Percentiles rank a stretch among this genome's conserved stretches.
Conservation (phyloP, 192 early-diverging fungal genomes). For the Spinellus fusiger region DNA sequence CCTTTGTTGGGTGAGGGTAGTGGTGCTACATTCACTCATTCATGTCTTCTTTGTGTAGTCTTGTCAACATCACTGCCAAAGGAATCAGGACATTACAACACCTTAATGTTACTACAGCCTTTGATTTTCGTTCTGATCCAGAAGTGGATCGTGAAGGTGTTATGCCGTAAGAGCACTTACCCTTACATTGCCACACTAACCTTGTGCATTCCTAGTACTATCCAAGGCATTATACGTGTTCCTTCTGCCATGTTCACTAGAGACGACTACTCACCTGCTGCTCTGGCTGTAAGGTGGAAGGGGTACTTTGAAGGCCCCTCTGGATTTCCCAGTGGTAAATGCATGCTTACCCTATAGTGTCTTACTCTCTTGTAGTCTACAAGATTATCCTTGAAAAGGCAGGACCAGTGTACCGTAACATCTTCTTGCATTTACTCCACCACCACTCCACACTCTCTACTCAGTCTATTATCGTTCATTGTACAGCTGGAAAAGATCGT, state of each 20-base stretch:
- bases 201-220: slow-evolving; percentile 17
- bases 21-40: background rate
- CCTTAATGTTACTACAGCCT: slow-evolving; percentile 42
- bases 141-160: slow-evolving; percentile 42
- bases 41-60: slow-evolving; percentile 16
- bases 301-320: slow-evolving; percentile 48
- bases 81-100: slow-evolving; percentile 39
- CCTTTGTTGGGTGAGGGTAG: slow-evolving; percentile 18
- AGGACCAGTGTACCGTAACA: slow-evolving; percentile 29
- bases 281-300: slow-evolving; percentile 46
- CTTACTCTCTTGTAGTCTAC: slow-evolving; percentile 24
- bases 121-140: slow-evolving; percentile 49
- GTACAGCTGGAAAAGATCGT: slow-evolving; percentile 67
- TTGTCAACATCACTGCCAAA: slow-evolving; percentile 37
- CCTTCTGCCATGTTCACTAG: slow-evolving; percentile 47
- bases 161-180: slow-evolving; percentile 32
- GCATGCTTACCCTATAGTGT: background rate
- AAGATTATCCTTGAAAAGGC: slow-evolving; percentile 41
- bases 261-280: slow-evolving; percentile 51
- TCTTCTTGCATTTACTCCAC: slow-evolving; percentile 42
- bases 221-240: slow-evolving; percentile 31
- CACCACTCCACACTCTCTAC: slow-evolving; percentile 22
- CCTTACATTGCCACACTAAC: background rate
- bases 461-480: slow-evolving; percentile 56
- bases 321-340: slow-evolving; percentile 40